Conservation (phyloP, 73 alveolate genomes). For the Tetrahymena borealis region DNA sequence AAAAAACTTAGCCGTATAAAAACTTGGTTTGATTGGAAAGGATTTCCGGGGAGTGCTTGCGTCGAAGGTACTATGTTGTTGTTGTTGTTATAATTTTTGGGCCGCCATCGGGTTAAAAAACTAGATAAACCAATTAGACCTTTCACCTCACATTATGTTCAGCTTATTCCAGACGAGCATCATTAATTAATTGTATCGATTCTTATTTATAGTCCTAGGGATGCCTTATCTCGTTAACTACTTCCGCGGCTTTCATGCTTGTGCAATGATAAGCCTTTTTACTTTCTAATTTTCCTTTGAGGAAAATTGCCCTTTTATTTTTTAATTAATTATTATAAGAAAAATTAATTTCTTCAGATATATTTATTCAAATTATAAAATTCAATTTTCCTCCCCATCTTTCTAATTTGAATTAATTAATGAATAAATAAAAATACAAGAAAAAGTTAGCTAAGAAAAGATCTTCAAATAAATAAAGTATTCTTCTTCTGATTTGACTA, state of each 20-base stretch:
- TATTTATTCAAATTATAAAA: neutral
- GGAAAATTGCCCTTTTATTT: neutral
- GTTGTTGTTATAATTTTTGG: neutral
- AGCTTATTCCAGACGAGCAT: constrained; percentile 2
- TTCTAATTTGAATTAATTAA: neutral
- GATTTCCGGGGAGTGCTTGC: constrained; percentile 7
- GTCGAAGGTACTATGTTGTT: constrained; percentile 1
- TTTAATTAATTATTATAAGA: neutral
- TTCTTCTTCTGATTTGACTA: too few relatives aligned
- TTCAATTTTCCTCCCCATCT: neutral
- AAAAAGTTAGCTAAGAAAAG: too few relatives aligned
- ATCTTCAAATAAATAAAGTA: too few relatives aligned
- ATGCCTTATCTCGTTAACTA: neutral
- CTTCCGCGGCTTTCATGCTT: neutral
- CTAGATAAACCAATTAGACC: neutral
- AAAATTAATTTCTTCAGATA: neutral
- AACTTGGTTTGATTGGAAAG: neutral
- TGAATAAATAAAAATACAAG: neutral
- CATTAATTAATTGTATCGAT: neutral
- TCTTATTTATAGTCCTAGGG: neutral
- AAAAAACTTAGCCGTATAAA: neutral
- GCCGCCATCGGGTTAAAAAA: constrained; percentile 3
- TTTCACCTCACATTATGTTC: neutral
- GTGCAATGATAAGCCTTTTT: neutral
- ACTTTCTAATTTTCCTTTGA: neutral